These are phyloP conservation scores for Cordyceps tenuipes DNA, from an alignment of 2,329 filamentous ascomycete species.

Conservation along the genomic window DNA sequence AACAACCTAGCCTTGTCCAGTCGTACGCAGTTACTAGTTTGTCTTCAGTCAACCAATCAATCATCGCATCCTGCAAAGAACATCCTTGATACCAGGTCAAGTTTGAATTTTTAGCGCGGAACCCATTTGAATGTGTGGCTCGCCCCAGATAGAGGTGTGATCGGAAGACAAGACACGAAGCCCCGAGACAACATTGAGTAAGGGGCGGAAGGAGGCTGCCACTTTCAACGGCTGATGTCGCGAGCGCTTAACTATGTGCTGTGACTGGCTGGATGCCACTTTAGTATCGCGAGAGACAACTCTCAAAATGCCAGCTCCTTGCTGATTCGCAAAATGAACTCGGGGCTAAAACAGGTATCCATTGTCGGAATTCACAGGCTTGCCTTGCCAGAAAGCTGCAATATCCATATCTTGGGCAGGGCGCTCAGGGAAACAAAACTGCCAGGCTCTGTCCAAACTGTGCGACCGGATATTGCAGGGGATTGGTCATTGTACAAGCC, in stretches of 20 bases:
- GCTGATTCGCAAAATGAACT: not conserved
- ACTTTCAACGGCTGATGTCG: not conserved
- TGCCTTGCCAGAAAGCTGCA: not conserved
- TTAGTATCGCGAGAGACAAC: not conserved
- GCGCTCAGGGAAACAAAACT: not conserved
- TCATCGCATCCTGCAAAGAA: not conserved
- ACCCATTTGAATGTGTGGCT: slow-evolving; percentile 1
- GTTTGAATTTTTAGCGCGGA: not conserved
- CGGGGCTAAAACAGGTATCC: not conserved
- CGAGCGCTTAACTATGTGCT: not conserved
- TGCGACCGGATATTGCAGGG: not conserved
- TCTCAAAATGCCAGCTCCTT: not conserved
- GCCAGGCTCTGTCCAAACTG: not conserved
- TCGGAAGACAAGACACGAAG: not conserved
- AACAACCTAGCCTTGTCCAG: slow-evolving; percentile 1
- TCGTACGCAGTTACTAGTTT: not conserved
- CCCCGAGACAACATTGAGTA: slow-evolving; percentile 1
- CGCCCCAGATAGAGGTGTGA: not conserved
- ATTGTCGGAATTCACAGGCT: not conserved
- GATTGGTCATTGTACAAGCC: not conserved
- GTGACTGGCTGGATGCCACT: not conserved
- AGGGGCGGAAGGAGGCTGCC: not conserved
- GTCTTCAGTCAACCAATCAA: not conserved
- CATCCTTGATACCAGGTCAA: not conserved
- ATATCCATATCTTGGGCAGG: not conserved